Evolutionary conservation across 1,139 yeast species (phyloP), one percentile per base, ranked within the genome.

Genomic region (Pichia sp.): DNA sequence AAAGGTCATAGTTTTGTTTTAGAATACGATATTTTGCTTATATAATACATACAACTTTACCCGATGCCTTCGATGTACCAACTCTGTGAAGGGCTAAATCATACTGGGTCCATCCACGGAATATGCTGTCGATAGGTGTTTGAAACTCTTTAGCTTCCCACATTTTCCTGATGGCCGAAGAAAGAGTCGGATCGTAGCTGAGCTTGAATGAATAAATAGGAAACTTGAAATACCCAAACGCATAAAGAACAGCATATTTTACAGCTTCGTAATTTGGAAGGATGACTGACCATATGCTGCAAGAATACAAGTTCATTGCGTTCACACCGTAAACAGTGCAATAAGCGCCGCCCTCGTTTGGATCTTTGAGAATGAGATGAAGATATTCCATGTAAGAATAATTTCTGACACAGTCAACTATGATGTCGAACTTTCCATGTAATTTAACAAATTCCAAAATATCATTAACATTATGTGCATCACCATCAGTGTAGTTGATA

Each of bases 121-220:
- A 67, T 13, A 68, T 69, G n/a, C 76, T 63, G 53, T 81, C 93
- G 32, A 82, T 62, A 8, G 62, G 57, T 9, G 74, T 63, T 31
- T 59, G 58, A 32, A 76, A 49, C 17, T 63, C 54, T 3, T 69
- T 71, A 11, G 63, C 57, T 15, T 59, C 62, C 41, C 76, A 55
- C 46, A 72, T 52, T 30, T 64, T 41, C 13, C 49, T 48, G 23
- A 46, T 41, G 4, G 43, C 45, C 14, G 42, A 45, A 14, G 32
- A 37, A 38, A 43, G 48, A 5, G 43, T 31, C 9, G 38, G 20
- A 29, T 40, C 43, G 9, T 34, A 27, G 11, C 21, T 14, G 8
- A 40, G 9, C 20, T 40, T 37, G 13, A 12, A 40, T 8, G 11
- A 12, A 13, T 28, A 32, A 9, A 40, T 10, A n/a, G 22, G 29